A percentile compares a stretch with the other conserved stretches of the same genome.
Evolutionary conservation across 1,284 basidiomycete genomes (phyloP).

Genomic region (Cystobasidium pallidum): DNA sequence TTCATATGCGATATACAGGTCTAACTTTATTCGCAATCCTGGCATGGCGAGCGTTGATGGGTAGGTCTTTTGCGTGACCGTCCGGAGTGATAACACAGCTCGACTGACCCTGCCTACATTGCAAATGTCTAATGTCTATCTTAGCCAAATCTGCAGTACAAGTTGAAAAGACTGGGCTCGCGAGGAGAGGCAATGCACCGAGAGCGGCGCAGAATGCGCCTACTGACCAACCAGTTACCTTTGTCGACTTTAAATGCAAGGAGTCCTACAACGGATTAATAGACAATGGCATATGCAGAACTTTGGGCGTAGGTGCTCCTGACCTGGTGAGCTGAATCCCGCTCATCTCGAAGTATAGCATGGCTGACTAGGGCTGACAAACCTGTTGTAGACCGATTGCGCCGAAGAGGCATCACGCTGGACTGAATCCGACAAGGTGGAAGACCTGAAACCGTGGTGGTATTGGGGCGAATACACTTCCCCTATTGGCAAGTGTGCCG

Average conservation of each 20-base stretch:
- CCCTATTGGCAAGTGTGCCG: conserved; percentile 17
- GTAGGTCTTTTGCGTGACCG: background rate
- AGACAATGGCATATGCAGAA: conserved; percentile 13
- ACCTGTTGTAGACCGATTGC: conserved; percentile 22
- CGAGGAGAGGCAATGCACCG: background rate
- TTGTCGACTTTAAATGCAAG: conserved; percentile 5
- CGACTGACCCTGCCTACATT: no score
- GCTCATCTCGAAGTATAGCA: background rate
- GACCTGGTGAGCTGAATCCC: background rate
- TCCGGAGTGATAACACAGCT: no score
- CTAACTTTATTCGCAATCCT: background rate
- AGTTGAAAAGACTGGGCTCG: background rate
- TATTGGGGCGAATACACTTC: conserved; percentile 11
- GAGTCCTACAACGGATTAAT: conserved; percentile 16
- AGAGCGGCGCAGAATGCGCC: background rate
- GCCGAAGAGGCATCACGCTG: background rate
- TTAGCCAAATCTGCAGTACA: background rate
- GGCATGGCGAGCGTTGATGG: background rate
- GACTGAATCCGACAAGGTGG: conserved; percentile 12
- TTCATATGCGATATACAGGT: background rate
- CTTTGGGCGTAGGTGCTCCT: conserved; percentile 4
- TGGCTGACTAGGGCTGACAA: background rate
- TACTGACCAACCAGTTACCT: background rate
- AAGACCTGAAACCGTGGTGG: background rate
- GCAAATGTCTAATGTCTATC: no score